Evolutionary conservation across 306 rosid genomes (phyloP).

Genomic region (Corylus americana): DNA sequence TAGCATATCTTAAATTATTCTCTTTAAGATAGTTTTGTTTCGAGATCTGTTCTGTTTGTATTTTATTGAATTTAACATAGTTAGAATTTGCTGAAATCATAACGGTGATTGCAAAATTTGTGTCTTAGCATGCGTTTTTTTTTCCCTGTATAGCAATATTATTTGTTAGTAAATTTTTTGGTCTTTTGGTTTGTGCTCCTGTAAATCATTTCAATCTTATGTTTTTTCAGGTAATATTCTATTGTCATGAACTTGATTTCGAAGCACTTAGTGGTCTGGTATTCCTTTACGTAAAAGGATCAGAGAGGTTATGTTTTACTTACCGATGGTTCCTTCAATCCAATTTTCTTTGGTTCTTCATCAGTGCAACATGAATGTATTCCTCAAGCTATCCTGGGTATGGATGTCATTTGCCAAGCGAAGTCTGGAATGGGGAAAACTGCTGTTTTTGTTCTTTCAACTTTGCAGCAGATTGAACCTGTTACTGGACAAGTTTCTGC

Average conservation of each 20-base stretch:
- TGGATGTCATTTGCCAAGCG: conserved; percentile 99
- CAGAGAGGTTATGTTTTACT: conserved; percentile 74
- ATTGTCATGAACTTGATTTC: conserved; percentile 60
- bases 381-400: conserved; percentile 98
- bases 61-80: neutral
- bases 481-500: conserved; percentile 97
- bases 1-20: too few species aligned
- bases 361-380: conserved; percentile 99
- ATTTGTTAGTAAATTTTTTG: neutral
- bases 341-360: conserved; percentile 81
- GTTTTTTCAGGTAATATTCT: conserved; percentile 76
- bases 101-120: neutral
- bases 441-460: conserved; percentile 94
- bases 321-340: conserved; percentile 67
- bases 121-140: neutral
- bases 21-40: neutral
- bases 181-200: neutral
- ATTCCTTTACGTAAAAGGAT: conserved; percentile 59
- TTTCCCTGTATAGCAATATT: neutral
- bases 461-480: conserved; percentile 97
- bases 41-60: neutral
- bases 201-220: conserved; percentile 13
- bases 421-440: conserved; percentile 99
- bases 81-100: neutral
- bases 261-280: conserved; percentile 72